Evolutionary conservation across 345 rosid genomes (phyloP).

Genomic region (Euphorbia tirucalli): DNA sequence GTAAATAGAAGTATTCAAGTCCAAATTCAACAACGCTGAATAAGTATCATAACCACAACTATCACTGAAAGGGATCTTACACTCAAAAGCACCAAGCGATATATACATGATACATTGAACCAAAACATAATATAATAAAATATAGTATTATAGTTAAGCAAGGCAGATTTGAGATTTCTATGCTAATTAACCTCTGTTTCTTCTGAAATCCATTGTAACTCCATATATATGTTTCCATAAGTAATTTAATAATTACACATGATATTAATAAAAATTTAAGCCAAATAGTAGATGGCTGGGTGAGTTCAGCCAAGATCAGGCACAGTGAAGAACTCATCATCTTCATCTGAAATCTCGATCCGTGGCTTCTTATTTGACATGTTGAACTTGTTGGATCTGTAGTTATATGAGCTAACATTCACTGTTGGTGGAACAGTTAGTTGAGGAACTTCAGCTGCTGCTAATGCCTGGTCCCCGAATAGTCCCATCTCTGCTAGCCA

Average conservation of each 20-base stretch:
- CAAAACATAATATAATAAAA: background rate
- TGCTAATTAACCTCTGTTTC: background rate
- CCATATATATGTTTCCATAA: background rate
- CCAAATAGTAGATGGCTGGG: background rate
- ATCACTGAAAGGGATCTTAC: background rate
- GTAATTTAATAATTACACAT: background rate
- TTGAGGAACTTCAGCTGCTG: conserved; percentile 92
- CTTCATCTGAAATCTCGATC: conserved; percentile 49
- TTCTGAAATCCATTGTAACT: background rate
- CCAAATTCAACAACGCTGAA: no score
- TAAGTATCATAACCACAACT: background rate
- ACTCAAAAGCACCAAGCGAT: background rate
- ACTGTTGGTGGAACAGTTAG: conserved; percentile 45
- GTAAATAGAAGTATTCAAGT: no score
- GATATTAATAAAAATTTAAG: background rate
- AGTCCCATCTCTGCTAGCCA: conserved; percentile 82
- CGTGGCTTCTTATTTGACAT: conserved; percentile 75
- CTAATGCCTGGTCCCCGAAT: conserved; percentile 58
- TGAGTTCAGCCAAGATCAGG: conserved; percentile 72
- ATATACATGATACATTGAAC: background rate
- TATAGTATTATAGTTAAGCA: no score
- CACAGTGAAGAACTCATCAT: conserved; percentile 78
- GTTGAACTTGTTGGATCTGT: conserved; percentile 40
- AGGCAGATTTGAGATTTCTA: background rate
- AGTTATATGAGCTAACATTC: conserved; percentile 35